phyloP scores from a whole-genome alignment of 306 rosid species.

The Castanopsis chinensis region DNA sequence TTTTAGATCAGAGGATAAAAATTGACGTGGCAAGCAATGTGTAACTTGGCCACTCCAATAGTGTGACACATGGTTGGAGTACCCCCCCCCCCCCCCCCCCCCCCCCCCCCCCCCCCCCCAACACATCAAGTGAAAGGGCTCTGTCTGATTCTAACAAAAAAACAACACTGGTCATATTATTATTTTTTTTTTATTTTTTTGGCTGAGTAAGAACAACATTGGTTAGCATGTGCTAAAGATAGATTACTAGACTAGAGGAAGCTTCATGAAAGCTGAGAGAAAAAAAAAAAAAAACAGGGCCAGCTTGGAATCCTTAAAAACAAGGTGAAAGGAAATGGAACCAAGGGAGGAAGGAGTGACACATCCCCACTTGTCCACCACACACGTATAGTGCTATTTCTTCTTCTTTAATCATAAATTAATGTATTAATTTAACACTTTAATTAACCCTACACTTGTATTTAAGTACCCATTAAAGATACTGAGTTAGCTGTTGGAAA shows the following conservation, averaged over 20 bases:
- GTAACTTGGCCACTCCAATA: too few species aligned
- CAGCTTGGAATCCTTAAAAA: slow-evolving; percentile 60
- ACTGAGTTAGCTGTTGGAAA: slow-evolving; percentile 53
- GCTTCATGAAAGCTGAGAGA: slow-evolving; percentile 11
- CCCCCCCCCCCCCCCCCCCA: too few species aligned
- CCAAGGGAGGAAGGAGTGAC: slow-evolving; percentile 48
- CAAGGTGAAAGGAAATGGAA: slow-evolving; percentile 27
- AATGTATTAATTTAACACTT: slow-evolving; percentile 20
- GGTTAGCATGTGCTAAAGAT: slow-evolving; percentile 61
- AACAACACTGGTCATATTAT: too few species aligned
- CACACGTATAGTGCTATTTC: slow-evolving; percentile 47
- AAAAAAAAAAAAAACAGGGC: slow-evolving; percentile 37
- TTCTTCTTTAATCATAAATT: slow-evolving; percentile 22
- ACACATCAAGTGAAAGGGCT: too few species aligned
- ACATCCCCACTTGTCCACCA: slow-evolving; percentile 42
- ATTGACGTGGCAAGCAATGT: too few species aligned
- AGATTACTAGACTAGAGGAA: slow-evolving; percentile 15
- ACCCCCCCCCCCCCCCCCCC: too few species aligned
- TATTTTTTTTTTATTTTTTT: too few species aligned
- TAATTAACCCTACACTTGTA: slow-evolving; percentile 33
- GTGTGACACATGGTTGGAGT: too few species aligned
- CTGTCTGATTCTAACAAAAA: not conserved
- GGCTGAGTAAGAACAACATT: slow-evolving; percentile 1
- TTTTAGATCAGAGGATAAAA: too few species aligned
- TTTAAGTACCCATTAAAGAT: slow-evolving; percentile 40